Percentiles rank a stretch among this genome's conserved stretches.
Conservation (phyloP, 2,329 filamentous ascomycete genomes). For the Exophiala sideris region DNA sequence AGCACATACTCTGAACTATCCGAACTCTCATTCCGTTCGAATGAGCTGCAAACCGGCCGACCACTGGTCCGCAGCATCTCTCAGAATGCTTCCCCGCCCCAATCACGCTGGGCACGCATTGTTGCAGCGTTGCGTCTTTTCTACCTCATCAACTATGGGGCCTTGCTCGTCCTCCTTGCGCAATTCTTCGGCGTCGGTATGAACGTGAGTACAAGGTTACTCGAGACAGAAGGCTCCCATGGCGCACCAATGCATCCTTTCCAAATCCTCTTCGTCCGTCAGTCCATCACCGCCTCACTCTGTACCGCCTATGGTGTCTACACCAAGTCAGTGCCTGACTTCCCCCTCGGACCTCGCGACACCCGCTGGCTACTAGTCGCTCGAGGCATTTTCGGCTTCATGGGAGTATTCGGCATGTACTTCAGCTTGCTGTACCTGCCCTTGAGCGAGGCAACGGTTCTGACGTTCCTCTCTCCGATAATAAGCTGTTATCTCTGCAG, state of each 20-base stretch:
- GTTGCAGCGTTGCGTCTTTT: constrained; percentile 37
- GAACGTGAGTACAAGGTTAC: constrained; percentile 74
- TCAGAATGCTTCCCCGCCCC: constrained; percentile 8
- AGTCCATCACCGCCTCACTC: constrained; percentile 67
- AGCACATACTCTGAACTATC: constrained; percentile 28
- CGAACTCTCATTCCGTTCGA: constrained; percentile 28
- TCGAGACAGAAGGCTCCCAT: constrained; percentile 66
- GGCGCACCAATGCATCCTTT: constrained; percentile 74
- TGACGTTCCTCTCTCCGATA: constrained; percentile 80
- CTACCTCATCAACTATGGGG: constrained; percentile 67
- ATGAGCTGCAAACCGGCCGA: constrained; percentile 17
- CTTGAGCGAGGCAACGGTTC: constrained; percentile 81
- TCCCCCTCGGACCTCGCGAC: constrained; percentile 65
- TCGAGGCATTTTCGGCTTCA: constrained; percentile 68
- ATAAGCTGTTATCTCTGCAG: constrained; percentile 78
- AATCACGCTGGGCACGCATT: constrained; percentile 26
- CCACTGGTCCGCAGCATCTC: constrained; percentile 19
- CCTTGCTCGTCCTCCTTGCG: constrained; percentile 68
- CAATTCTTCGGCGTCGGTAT: constrained; percentile 82
- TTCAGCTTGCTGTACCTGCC: constrained; percentile 74
- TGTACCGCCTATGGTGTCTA: constrained; percentile 72
- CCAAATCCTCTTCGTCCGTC: constrained; percentile 77
- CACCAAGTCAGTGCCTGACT: constrained; percentile 59
- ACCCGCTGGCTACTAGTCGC: constrained; percentile 66
- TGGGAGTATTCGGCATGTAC: constrained; percentile 77